Evolutionary conservation across 805 yeast genomes (phyloP).

Genomic region (Candida stauntonica): DNA sequence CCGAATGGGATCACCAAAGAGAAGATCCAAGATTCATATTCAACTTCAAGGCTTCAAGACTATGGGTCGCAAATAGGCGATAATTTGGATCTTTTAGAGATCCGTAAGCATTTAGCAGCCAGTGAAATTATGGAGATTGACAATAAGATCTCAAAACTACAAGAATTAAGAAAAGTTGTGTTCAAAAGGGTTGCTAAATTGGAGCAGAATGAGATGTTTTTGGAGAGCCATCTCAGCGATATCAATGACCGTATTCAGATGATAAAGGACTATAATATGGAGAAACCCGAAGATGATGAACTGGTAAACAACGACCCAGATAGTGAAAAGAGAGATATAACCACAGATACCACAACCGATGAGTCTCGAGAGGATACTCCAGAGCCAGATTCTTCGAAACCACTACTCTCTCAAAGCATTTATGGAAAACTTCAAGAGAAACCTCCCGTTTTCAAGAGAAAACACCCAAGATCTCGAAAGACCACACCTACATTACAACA

Average conservation of each 20-base stretch:
- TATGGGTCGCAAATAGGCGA: slow-evolving; percentile 39
- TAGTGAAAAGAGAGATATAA: not conserved
- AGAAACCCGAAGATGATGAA: slow-evolving; percentile 26
- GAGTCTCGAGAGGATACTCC: slow-evolving; percentile 15
- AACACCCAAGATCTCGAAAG: slow-evolving; percentile 36
- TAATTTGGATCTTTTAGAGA: slow-evolving; percentile 50
- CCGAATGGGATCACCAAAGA: slow-evolving; percentile 40
- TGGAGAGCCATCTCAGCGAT: slow-evolving; percentile 45
- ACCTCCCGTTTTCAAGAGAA: slow-evolving; percentile 30
- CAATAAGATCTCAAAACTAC: slow-evolving; percentile 46
- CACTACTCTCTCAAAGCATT: slow-evolving; percentile 39
- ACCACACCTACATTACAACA: slow-evolving; percentile 62
- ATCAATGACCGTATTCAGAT: slow-evolving; percentile 41
- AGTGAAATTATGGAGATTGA: slow-evolving; percentile 65
- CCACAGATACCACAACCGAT: slow-evolving; percentile 2
- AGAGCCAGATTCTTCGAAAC: slow-evolving; percentile 14
- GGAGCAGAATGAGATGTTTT: slow-evolving; percentile 55
- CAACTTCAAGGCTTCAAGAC: slow-evolving; percentile 33
- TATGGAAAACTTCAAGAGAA: slow-evolving; percentile 39
- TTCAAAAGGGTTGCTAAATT: slow-evolving; percentile 55
- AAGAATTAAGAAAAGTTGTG: slow-evolving; percentile 45
- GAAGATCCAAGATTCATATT: slow-evolving; percentile 39
- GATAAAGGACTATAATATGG: slow-evolving; percentile 37
- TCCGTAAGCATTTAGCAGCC: slow-evolving; percentile 61
- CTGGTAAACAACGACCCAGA: slow-evolving; percentile 7